Evolutionary conservation across 2,329 filamentous ascomycete genomes (phyloP), one percentile per base, ranked within the genome.

Genomic region (Thielaviopsis musarum): DNA sequence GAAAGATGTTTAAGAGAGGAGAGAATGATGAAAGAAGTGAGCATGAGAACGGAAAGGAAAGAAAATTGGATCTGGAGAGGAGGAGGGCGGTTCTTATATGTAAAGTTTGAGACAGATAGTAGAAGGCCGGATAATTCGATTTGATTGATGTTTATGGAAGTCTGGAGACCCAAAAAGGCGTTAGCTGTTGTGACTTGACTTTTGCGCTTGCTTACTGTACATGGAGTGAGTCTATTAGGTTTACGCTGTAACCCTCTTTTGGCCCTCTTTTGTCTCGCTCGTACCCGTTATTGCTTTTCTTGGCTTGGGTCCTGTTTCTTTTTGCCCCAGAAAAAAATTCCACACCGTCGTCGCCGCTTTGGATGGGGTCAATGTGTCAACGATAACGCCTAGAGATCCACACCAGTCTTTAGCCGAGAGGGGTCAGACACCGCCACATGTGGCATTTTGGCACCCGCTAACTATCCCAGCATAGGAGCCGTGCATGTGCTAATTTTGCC

Each of bases 271-370:
- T 57, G 45, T 49, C 26, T 51, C n/a, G 45, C 45, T 21, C 45
- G n/a, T 7, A 49, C n/a, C 45, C 45, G 45, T n/a, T 49, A 49
- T 19, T 21, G 17, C 2, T 19, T 49, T 19, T 49, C 19, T 49
- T 49, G 17, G 17, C 5, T 49, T 49, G 45, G n/a, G 17, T 2
- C 7, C 30, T 12, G 5, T 34, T 34, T 12, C n/a, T 21, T 48
- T 57, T 28, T 34, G 34, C 53, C 45, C 28, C 53, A 55, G 30
- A 62, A 62, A 59, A 62, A 59, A 61, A 59, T n/a, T n/a, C n/a
- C n/a, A 26, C 28, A 17, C 45, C 56, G 48, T 34, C 48, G 56
- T 54, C 19, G 52, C 48, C 52, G 41, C 41, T 58, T 58, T 19
- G 24, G 9, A 26, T 41, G 53, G 60, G 60, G 48, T 57, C 54